Evolutionary conservation across 2,329 filamentous ascomycete species (phyloP), one percentile per base, ranked within the genome.

Genomic region (Alternaria ventricosa): DNA sequence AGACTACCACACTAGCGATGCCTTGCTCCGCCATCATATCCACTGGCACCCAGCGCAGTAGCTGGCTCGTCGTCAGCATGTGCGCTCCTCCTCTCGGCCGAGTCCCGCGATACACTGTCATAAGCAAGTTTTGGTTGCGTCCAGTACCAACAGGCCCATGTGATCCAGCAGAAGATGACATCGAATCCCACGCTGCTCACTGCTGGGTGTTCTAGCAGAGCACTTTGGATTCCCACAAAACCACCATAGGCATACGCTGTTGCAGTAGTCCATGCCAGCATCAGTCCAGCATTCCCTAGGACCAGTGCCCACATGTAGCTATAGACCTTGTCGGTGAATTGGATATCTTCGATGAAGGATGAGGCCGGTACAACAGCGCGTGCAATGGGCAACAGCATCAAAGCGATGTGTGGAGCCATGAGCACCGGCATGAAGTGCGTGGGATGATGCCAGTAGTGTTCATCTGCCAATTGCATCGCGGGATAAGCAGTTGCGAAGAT

Each of bases 81-180:
- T 22, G 56, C 53, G 12, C 33, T 49, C 23, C 57, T 54, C 23
- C 57, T 46, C 9, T 45, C 44, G 5, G 60, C 55, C 12, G 51
- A 15, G 6, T 43, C 20, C 41, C 43, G 43, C 41, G 22, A 53
- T 13, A 27, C 8, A 23, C 43, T 28, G n/a, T 61, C 54, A 18
- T 53, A 53, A 30, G 46, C n/a, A 30, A 18, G 28, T 11, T 57
- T 54, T 13, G 22, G 47, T 46, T 74, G 72, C 18, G 67, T 67
- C 47, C 28, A 53, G 64, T 69, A 77, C 75, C 74, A 78, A 36
- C 63, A 68, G n/a, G 64, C 25, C 75, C 75, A 80, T n/a, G 71
- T 76, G n/a, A 76, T 51, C 76, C 76, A 79, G 61, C 77, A 79
- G 55, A 79, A 77, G 7, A 78, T 71, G 10, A 77, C 77, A 64